Evolutionary conservation across 2,329 filamentous ascomycete species (phyloP).

Genomic region (Fusarium nelsonii): DNA sequence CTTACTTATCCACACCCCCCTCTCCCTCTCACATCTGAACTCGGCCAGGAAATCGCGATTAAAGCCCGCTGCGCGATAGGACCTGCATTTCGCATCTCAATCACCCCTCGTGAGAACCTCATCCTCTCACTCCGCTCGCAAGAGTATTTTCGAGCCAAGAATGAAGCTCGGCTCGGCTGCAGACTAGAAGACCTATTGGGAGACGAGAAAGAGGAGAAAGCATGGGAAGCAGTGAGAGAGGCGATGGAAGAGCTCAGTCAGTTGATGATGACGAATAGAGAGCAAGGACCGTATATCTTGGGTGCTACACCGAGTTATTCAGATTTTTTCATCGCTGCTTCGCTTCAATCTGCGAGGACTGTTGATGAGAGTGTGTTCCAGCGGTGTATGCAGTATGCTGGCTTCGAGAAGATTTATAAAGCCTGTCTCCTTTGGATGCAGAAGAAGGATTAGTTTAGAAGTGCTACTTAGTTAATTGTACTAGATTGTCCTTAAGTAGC

Average conservation of each 20-base stretch:
- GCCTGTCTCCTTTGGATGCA: constrained; percentile 10
- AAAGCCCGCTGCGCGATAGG: constrained; percentile 1
- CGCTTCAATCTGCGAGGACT: constrained; percentile 15
- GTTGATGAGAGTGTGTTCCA: constrained; percentile 14
- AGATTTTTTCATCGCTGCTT: constrained; percentile 22
- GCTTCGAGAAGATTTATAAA: constrained; percentile 15
- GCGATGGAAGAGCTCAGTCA: constrained; percentile 3
- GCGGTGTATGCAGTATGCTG: neutral
- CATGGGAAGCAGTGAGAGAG: neutral
- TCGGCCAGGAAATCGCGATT: constrained; percentile 5
- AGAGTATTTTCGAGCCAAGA: constrained; percentile 19
- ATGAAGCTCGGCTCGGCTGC: neutral
- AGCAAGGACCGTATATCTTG: neutral
- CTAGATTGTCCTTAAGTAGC: too few relatives aligned
- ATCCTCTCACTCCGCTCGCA: constrained; percentile 20
- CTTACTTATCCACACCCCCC: neutral
- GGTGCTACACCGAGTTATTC: constrained; percentile 16
- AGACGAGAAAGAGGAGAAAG: neutral
- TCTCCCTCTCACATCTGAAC: neutral
- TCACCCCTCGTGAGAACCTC: constrained; percentile 1
- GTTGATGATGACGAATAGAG: constrained; percentile 8
- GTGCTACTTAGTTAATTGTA: too few relatives aligned
- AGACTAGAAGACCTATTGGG: constrained; percentile 10
- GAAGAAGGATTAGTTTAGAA: constrained; percentile 1
- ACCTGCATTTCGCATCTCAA: neutral